Conservation (phyloP, 2,329 filamentous ascomycete species). For the Fusarium torulosum region DNA sequence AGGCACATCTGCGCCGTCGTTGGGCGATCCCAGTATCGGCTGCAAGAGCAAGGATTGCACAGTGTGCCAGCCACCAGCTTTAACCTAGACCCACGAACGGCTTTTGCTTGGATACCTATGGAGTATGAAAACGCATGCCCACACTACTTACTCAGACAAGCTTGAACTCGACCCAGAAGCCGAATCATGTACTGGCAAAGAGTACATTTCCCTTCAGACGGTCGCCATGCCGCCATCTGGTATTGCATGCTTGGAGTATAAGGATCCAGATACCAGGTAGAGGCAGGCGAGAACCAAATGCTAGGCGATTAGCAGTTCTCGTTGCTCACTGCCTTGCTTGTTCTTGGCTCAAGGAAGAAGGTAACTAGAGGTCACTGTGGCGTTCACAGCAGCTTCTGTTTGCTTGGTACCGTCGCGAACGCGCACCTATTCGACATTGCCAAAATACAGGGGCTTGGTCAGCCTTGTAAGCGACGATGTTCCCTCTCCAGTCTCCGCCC, state of each 20-base stretch:
- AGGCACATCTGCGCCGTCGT: conserved; percentile 39
- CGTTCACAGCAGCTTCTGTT: conserved; percentile 16
- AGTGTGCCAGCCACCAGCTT: conserved; percentile 36
- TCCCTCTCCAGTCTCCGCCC: conserved; percentile 14
- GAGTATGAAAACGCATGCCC: conserved; percentile 13
- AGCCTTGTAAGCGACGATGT: conserved; percentile 15
- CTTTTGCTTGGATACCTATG: conserved; percentile 30
- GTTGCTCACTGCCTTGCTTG: no score
- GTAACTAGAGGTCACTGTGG: conserved; percentile 4
- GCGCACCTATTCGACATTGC: not conserved
- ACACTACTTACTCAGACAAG: conserved; percentile 10
- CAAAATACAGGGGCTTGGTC: conserved; percentile 7
- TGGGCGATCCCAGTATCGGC: conserved; percentile 31
- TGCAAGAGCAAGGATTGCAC: conserved; percentile 38
- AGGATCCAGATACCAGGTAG: not conserved
- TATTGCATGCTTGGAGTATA: not conserved
- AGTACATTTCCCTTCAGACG: not conserved
- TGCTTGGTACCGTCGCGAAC: conserved; percentile 28
- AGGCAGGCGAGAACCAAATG: not conserved
- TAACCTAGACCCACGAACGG: conserved; percentile 26
- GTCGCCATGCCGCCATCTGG: not conserved
- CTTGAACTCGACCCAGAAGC: conserved; percentile 11
- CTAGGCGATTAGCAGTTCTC: not conserved
- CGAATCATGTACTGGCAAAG: conserved; percentile 6
- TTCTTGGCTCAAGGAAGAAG: not conserved